phyloP scores from a whole-genome alignment of 2,329 filamentous ascomycete genomes.

The Cladosporium halotolerans region DNA sequence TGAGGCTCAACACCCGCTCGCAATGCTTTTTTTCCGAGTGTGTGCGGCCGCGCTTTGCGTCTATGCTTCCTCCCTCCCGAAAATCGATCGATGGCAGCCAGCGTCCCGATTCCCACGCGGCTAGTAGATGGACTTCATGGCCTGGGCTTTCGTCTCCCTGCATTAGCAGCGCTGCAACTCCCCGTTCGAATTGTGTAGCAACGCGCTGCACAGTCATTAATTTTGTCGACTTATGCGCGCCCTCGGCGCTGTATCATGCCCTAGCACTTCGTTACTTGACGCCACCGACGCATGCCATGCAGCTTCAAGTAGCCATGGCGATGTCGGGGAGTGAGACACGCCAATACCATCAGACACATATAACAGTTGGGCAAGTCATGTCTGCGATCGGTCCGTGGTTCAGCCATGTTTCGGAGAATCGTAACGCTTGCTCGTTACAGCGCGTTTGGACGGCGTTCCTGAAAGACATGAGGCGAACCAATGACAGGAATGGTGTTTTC shows the following conservation, averaged over 20 bases:
- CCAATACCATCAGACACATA: not conserved
- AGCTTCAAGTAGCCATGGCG: constrained; percentile 2
- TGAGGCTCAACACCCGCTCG: too few relatives aligned
- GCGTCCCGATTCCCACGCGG: not conserved
- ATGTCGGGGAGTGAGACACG: constrained; percentile 6
- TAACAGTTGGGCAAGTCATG: not conserved
- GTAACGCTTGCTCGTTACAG: too few relatives aligned
- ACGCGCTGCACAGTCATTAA: not conserved
- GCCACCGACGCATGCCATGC: constrained; percentile 6
- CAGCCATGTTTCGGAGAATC: constrained; percentile 1
- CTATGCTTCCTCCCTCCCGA: not conserved
- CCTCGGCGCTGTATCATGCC: not conserved
- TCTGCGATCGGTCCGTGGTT: not conserved
- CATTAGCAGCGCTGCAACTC: not conserved
- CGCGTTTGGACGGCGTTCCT: too few relatives aligned
- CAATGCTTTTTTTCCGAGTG: too few relatives aligned
- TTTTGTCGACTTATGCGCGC: not conserved
- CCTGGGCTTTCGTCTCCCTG: not conserved
- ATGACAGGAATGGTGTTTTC: too few relatives aligned
- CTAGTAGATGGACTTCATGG: not conserved
- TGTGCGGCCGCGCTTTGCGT: not conserved
- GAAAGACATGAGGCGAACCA: too few relatives aligned
- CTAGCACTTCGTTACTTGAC: not conserved
- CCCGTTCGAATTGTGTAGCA: not conserved
- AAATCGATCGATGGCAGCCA: constrained; percentile 2